Evolutionary conservation across 768 basidiomycete species (phyloP).

Genomic region (Naematelia aurantialba): DNA sequence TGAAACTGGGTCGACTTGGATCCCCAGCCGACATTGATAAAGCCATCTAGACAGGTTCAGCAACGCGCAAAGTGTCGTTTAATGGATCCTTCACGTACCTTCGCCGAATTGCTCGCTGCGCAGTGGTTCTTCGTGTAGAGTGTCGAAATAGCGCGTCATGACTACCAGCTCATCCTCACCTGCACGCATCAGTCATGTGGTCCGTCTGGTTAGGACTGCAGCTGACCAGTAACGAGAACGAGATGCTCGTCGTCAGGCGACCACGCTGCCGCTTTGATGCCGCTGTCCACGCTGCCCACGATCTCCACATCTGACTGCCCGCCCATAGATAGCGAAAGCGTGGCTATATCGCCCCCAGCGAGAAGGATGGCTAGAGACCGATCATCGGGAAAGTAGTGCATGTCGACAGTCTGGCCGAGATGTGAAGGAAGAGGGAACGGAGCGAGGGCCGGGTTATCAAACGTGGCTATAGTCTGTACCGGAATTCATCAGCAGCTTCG

Average conservation of each 20-base stretch:
- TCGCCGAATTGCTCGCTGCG: slow-evolving; percentile 78
- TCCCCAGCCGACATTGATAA: slow-evolving; percentile 97
- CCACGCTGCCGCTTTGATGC: slow-evolving; percentile 79
- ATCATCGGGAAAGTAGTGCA: slow-evolving; percentile 71
- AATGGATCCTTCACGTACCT: slow-evolving; percentile 54
- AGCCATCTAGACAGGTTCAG: slow-evolving; percentile 62
- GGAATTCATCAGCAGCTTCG: too few relatives aligned
- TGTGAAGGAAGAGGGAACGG: slow-evolving; percentile 29
- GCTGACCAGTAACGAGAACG: slow-evolving; percentile 70
- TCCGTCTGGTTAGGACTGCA: background rate
- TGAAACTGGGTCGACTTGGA: slow-evolving; percentile 96
- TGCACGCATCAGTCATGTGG: slow-evolving; percentile 36
- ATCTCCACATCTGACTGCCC: slow-evolving; percentile 62
- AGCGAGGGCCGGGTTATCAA: slow-evolving; percentile 38
- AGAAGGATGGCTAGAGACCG: slow-evolving; percentile 64
- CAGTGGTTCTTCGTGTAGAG: slow-evolving; percentile 72
- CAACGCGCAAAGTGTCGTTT: slow-evolving; percentile 14
- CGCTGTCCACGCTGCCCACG: slow-evolving; percentile 80
- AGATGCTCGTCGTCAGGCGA: slow-evolving; percentile 88
- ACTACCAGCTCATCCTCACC: slow-evolving; percentile 75
- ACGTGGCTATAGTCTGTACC: slow-evolving; percentile 27
- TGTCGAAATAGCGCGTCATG: slow-evolving; percentile 85
- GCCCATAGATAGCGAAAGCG: slow-evolving; percentile 54
- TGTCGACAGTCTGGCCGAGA: slow-evolving; percentile 57
- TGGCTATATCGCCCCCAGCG: slow-evolving; percentile 76